phyloP scores from a whole-genome alignment of 345 rosid genomes.

The Pugionium cornutum region DNA sequence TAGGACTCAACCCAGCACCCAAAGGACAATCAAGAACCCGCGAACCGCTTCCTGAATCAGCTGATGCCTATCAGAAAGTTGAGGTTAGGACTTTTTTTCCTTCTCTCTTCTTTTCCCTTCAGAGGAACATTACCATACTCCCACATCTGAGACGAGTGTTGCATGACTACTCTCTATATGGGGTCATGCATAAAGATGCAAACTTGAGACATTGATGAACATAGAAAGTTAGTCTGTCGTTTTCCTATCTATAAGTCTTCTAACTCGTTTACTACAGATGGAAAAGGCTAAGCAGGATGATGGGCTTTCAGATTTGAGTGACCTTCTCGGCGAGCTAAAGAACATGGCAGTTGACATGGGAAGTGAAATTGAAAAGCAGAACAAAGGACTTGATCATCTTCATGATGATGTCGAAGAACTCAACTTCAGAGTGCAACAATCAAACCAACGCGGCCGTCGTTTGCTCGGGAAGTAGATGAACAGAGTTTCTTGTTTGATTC shows the following conservation, averaged over 20 bases:
- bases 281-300: conserved; percentile 91
- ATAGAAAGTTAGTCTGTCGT: not conserved
- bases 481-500: not conserved
- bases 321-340: conserved; percentile 77
- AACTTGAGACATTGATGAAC: not conserved
- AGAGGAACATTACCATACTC: not conserved
- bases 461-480: conserved; percentile 74
- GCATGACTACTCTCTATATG: not conserved
- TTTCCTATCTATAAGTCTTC: not conserved
- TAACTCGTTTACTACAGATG: conserved; percentile 48
- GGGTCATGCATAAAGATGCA: too few relatives aligned
- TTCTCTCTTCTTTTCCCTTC: not conserved
- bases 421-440: conserved; percentile 57
- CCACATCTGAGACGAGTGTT: not conserved
- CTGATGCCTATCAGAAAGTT: conserved; percentile 70
- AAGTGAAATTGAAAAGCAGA: conserved; percentile 80
- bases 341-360: conserved; percentile 94
- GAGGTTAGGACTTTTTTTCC: conserved; percentile 56
- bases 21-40: conserved; percentile 48
- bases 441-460: conserved; percentile 64
- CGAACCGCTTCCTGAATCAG: conserved; percentile 53
- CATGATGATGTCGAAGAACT: conserved; percentile 71
- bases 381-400: conserved; percentile 62
- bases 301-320: conserved; percentile 74
- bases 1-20: conserved; percentile 65